These are phyloP conservation scores for Moesziomyces antarcticus DNA, from an alignment of 1,284 basidiomycete genomes.

Conservation along the genomic window DNA sequence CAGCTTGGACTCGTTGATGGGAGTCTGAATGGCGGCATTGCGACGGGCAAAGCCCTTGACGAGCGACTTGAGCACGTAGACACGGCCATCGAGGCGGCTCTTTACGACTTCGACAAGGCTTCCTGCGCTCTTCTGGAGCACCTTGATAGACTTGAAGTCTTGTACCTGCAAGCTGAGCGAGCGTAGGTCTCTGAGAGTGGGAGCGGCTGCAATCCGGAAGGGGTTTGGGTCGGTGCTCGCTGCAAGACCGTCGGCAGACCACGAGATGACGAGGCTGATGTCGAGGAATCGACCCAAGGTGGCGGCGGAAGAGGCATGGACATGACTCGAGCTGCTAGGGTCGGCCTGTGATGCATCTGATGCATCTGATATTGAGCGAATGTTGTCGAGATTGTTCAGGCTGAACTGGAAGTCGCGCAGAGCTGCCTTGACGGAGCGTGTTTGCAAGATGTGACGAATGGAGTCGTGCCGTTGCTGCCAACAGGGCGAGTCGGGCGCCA, in stretches of 20 bases:
- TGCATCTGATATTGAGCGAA: neutral
- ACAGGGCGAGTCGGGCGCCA: conserved; percentile 18
- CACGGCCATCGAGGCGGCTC: conserved; percentile 56
- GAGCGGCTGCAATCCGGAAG: conserved; percentile 29
- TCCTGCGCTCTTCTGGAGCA: conserved; percentile 57
- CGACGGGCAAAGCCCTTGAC: conserved; percentile 62
- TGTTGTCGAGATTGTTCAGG: conserved; percentile 4
- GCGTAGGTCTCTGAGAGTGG: conserved; percentile 27
- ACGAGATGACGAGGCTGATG: conserved; percentile 49
- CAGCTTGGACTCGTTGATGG: conserved; percentile 56
- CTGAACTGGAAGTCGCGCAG: conserved; percentile 43
- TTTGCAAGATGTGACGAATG: conserved; percentile 20
- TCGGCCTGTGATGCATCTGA: neutral
- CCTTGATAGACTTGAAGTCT: conserved; percentile 58
- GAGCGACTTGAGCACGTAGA: conserved; percentile 66
- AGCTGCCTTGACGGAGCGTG: conserved; percentile 25
- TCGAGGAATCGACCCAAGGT: conserved; percentile 39
- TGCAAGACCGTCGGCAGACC: conserved; percentile 42
- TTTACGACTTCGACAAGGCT: conserved; percentile 64
- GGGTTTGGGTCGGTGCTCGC: conserved; percentile 35
- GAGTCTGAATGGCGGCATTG: conserved; percentile 58
- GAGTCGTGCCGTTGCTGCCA: conserved; percentile 34
- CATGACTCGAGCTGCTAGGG: conserved; percentile 8
- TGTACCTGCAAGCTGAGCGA: conserved; percentile 36
- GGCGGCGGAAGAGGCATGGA: neutral